Conservation (phyloP, 2,329 filamentous ascomycete species). For the Zymoseptoria brevis region DNA sequence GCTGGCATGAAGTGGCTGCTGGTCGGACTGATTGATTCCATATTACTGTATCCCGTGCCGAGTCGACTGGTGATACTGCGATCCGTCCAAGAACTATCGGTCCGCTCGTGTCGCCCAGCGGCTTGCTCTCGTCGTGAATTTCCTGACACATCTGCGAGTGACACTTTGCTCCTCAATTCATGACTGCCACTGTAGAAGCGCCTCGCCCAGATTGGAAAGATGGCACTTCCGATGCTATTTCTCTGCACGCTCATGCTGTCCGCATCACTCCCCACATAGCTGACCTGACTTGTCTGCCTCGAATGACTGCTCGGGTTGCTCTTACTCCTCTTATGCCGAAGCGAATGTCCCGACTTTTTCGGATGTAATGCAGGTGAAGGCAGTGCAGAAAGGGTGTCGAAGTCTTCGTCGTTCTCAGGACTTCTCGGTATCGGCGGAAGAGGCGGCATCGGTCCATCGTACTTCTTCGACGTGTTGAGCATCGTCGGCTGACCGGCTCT, state of each 20-base stretch:
- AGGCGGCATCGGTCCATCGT: conserved; percentile 25
- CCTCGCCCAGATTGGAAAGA: conserved; percentile 32
- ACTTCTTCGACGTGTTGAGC: conserved; percentile 11
- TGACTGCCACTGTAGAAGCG: conserved; percentile 28
- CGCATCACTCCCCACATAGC: conserved; percentile 6
- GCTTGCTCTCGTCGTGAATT: conserved; percentile 7
- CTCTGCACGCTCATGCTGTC: conserved; percentile 18
- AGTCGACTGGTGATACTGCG: conserved; percentile 27
- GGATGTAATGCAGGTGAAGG: conserved; percentile 24
- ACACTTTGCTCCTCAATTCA: conserved; percentile 24
- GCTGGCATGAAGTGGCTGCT: conserved; percentile 29
- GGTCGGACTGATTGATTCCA: conserved; percentile 20
- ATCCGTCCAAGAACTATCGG: conserved; percentile 25
- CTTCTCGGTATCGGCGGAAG: conserved; percentile 24
- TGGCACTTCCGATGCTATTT: conserved; percentile 23
- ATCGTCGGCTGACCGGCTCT: conserved; percentile 6
- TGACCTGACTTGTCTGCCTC: conserved; percentile 24
- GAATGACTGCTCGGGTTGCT: conserved; percentile 25
- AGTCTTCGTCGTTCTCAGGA: conserved; percentile 24
- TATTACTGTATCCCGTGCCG: conserved; percentile 23
- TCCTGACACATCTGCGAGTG: conserved; percentile 17
- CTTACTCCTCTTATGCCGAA: conserved; percentile 23
- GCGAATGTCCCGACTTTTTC: conserved; percentile 28
- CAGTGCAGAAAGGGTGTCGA: conserved; percentile 30
- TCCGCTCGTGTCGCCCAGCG: conserved; percentile 14